Evolutionary conservation across 352 stramenopile species (phyloP).

Genomic region (Globisporangium canariense): DNA sequence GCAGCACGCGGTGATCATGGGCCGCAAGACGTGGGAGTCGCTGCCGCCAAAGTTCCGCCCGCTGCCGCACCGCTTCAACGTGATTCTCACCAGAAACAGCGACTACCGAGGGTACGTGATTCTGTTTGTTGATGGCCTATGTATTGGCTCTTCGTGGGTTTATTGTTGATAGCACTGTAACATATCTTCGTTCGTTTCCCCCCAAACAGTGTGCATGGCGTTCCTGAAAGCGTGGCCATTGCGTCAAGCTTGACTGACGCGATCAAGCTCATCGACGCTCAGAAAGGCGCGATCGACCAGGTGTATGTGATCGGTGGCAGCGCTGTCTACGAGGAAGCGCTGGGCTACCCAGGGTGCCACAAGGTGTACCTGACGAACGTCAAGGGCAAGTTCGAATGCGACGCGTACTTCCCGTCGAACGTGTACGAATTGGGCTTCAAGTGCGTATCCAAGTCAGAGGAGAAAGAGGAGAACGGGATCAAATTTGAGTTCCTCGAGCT

Average conservation of each 20-base stretch:
- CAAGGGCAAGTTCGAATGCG: slow-evolving; percentile 85
- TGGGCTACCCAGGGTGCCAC: slow-evolving; percentile 80
- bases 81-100: slow-evolving; percentile 91
- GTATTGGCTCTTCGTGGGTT: background rate
- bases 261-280: slow-evolving; percentile 72
- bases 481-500: slow-evolving; percentile 79
- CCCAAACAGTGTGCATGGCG: slow-evolving; percentile 14
- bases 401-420: slow-evolving; percentile 90
- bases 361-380: slow-evolving; percentile 92
- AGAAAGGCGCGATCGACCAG: slow-evolving; percentile 78
- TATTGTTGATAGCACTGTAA: background rate
- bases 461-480: slow-evolving; percentile 76
- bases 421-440: slow-evolving; percentile 54
- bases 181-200: background rate
- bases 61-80: slow-evolving; percentile 93
- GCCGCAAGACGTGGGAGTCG: slow-evolving; percentile 99
- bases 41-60: slow-evolving; percentile 96
- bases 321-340: slow-evolving; percentile 93
- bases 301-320: slow-evolving; percentile 98
- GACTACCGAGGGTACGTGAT: slow-evolving; percentile 29
- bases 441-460: slow-evolving; percentile 37
- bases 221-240: slow-evolving; percentile 83
- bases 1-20: slow-evolving; percentile 99
- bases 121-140: slow-evolving; percentile 1
- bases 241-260: slow-evolving; percentile 90